phyloP scores from a whole-genome alignment of 1,284 basidiomycete species.

The Ustilago crameri region DNA sequence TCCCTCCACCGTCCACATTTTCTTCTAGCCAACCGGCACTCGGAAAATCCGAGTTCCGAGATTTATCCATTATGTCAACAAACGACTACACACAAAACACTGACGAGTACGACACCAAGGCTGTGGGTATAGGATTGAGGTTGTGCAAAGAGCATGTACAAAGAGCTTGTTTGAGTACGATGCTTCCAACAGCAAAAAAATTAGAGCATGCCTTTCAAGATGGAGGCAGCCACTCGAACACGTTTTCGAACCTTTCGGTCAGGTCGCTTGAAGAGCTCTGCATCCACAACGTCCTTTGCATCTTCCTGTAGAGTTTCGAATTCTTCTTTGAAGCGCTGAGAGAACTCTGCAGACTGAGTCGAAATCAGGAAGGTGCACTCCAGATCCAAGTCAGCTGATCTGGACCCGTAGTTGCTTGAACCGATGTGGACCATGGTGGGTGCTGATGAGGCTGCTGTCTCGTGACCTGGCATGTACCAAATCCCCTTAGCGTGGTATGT shows the following conservation, averaged over 20 bases:
- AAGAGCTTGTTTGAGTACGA: not conserved
- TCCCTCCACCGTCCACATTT: conserved; percentile 19
- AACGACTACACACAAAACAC: not conserved
- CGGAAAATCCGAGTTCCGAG: conserved; percentile 14
- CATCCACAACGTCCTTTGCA: conserved; percentile 70
- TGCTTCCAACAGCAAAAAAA: not conserved
- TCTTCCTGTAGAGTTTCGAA: conserved; percentile 69
- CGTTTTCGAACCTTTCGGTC: conserved; percentile 78
- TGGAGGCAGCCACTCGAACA: conserved; percentile 60
- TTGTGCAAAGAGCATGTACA: not conserved
- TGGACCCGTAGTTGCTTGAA: conserved; percentile 93
- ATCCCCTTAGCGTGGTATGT: conserved; percentile 96
- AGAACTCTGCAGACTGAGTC: conserved; percentile 68
- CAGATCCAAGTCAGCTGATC: conserved; percentile 89
- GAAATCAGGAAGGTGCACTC: conserved; percentile 89
- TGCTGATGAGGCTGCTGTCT: not conserved
- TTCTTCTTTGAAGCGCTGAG: conserved; percentile 70
- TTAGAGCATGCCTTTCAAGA: conserved; percentile 62
- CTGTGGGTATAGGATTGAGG: conserved; percentile 15
- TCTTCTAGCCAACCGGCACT: conserved; percentile 21
- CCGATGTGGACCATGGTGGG: conserved; percentile 80
- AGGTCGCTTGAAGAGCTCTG: conserved; percentile 69
- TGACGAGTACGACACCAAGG: not conserved
- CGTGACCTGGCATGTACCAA: conserved; percentile 27
- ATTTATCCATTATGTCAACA: not conserved